Percentiles rank a stretch among this genome's conserved stretches.
Evolutionary conservation across 2,329 filamentous ascomycete genomes (phyloP).

Genomic region (Phaeosphaeriaceae sp.): DNA sequence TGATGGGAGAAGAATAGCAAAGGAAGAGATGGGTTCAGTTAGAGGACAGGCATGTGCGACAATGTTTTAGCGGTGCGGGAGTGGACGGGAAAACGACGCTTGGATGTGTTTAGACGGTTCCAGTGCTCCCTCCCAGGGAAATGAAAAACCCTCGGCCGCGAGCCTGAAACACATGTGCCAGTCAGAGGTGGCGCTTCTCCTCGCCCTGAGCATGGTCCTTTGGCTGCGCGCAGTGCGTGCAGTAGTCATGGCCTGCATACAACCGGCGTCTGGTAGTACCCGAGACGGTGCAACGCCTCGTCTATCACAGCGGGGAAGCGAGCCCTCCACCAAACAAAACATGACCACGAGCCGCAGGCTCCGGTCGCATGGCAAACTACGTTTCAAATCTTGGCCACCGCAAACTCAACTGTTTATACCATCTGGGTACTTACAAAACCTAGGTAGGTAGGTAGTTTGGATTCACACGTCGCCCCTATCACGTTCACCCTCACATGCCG

Average conservation of each 20-base stretch:
- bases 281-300: slow-evolving; percentile 22
- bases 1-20: slow-evolving; percentile 13
- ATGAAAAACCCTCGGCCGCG: slow-evolving; percentile 27
- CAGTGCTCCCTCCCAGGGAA: slow-evolving; percentile 10
- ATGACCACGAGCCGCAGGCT: slow-evolving; percentile 7
- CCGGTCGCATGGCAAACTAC: neutral
- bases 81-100: slow-evolving; percentile 18
- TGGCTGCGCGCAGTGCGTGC: no score
- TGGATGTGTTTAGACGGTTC: slow-evolving; percentile 14
- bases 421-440: no score
- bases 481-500: slow-evolving; percentile 2
- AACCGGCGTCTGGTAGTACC: slow-evolving; percentile 19
- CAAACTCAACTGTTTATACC: neutral
- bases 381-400: neutral
- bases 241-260: neutral
- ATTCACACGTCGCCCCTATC: slow-evolving; percentile 9
- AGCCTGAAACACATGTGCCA: slow-evolving; percentile 22
- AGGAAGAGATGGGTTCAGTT: neutral
- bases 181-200: slow-evolving; percentile 23
- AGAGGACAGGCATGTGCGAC: neutral
- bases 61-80: slow-evolving; percentile 4
- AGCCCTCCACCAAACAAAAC: slow-evolving; percentile 16
- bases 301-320: slow-evolving; percentile 26
- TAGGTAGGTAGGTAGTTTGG: no score
- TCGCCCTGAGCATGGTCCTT: slow-evolving; percentile 21